Evolutionary conservation across 352 stramenopile genomes (phyloP), one percentile per base, ranked within the genome.

Genomic region (Pythium myriotylum): DNA sequence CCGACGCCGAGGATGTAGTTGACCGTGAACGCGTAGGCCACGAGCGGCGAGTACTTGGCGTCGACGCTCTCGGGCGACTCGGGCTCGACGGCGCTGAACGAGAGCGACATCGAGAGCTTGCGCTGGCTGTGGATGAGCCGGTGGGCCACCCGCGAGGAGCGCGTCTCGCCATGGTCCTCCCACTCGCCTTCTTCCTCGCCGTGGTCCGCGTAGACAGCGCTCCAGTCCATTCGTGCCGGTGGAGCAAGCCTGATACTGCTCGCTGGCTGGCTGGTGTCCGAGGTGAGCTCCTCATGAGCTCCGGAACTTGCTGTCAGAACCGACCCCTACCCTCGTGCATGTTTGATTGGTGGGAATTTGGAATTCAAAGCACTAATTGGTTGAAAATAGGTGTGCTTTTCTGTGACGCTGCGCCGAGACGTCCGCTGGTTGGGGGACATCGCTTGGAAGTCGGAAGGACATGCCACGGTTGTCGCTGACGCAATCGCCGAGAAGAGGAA

Each of bases 1-100:
- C 90, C 88, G 12, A 97, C 90, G 40, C 90, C 90, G 14, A 97
- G 72, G 60, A 97, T 96, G 72, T 97, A 97, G 70, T 97, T 97
- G 48, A 97, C 89, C 8, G 90, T 95, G 66, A 97, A 95, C 35
- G 81, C 84, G 65, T 96, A 96, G 27, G 90, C 79, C 23, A 94
- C 82, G 12, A 88, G 50, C 8, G 84, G 79, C 53, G 81, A 86
- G 67, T 96, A 96, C 56, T 79, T 46, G 14, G 39, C 54, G 33
- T 29, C 52, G 26, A 16, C 37, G 19, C 10, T 17, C 12, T 58
- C 47, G 42, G 46, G 12, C 29, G 50, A n/a, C 24, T 57, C 52
- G 42, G 52, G 48, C 20, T 51, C 61, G 17, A 50, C 52, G 10
- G 53, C 48, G 41, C 19, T 62, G 37, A 69, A 59, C 49, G 72